A percentile compares a stretch with the other conserved stretches of the same genome.
phyloP scores from a whole-genome alignment of 352 stramenopile genomes.

The Elongisporangium undulatum region DNA sequence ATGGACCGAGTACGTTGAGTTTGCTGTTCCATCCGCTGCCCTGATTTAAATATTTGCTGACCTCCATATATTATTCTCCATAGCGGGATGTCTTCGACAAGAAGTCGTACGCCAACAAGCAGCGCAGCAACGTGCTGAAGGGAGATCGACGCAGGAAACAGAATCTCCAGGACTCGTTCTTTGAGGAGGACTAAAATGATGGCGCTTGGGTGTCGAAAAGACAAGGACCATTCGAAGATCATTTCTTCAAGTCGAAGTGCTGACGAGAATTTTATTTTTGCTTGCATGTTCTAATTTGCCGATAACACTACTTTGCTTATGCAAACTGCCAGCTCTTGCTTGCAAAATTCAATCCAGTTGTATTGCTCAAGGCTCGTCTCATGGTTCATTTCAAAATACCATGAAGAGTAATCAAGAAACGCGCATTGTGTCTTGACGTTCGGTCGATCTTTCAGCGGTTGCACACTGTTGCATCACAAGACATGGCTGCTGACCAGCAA shows the following conservation, averaged over 20 bases:
- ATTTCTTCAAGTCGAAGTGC: not conserved
- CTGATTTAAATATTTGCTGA: not conserved
- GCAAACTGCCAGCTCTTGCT: not conserved
- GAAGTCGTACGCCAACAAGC: constrained; percentile 69
- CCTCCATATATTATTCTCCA: constrained; percentile 2
- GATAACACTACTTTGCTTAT: not conserved
- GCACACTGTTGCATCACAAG: too few relatives aligned
- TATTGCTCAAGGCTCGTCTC: too few relatives aligned
- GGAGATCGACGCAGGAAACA: constrained; percentile 73
- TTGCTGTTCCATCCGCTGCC: constrained; percentile 1
- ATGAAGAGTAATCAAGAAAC: too few relatives aligned
- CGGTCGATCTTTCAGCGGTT: too few relatives aligned
- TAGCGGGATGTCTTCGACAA: constrained; percentile 82
- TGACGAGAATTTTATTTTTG: not conserved
- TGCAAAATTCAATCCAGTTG: not conserved
- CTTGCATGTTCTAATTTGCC: not conserved
- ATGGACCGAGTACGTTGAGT: constrained; percentile 50
- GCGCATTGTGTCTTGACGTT: too few relatives aligned
- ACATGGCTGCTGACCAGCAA: too few relatives aligned
- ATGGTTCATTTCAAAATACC: too few relatives aligned
- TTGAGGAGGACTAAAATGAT: constrained; percentile 34
- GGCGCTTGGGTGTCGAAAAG: not conserved
- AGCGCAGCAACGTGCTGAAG: constrained; percentile 80
- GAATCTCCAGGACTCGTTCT: constrained; percentile 69
- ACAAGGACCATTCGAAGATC: not conserved